Base-by-base conservation (phyloP, 768 basidiomycete species). In the Termitomyces sp. region DNA sequence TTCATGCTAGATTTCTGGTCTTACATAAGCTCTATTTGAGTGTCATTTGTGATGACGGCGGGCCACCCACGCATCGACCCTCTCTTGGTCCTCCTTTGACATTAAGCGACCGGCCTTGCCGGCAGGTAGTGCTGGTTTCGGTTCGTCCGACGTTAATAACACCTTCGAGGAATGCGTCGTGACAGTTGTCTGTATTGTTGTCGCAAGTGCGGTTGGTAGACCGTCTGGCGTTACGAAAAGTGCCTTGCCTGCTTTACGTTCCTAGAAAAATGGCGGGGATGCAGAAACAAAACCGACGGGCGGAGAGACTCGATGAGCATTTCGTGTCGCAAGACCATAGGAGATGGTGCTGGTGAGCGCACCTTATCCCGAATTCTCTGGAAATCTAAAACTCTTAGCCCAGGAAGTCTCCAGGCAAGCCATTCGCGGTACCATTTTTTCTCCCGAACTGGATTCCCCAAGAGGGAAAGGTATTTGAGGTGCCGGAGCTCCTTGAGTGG, bases 391-490 rank as follows among this genome's bases (percentile, higher is more conserved):
- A 93, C 90, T 82, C 94, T 87, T 69, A 96, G 82, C 69, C 83
- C 82, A 72, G 88, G 86, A 79, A 93, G 80, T 77, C 87, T 85
- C 85, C 86, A 93, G 66, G 91, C 86, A 79, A 95, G 84, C 93
- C 93, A 96, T 79, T 93, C 91, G 79, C 93, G 90, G 79, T 95
- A 96, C 86, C 89, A 92, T 84, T 93, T 92, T 81, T 90, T 91
- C 78, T 94, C 89, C 70, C 81, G 77, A 33, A 95, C 91, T 55
- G 94, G 92, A 65, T 91, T 91, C 24, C 91, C 93, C 62, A 91
- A 65, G 63, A 95, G 74, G 37, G 85, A 85, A 51, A 96, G 71
- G 68, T 87, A 92, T 69, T 86, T 84, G 64, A 96, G 84, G 37
- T 81, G 77, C 69, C 78, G 85, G 55, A 92, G 72, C 65, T 91